phyloP scores from a whole-genome alignment of 441 rosid species.

The Croton setiger region DNA sequence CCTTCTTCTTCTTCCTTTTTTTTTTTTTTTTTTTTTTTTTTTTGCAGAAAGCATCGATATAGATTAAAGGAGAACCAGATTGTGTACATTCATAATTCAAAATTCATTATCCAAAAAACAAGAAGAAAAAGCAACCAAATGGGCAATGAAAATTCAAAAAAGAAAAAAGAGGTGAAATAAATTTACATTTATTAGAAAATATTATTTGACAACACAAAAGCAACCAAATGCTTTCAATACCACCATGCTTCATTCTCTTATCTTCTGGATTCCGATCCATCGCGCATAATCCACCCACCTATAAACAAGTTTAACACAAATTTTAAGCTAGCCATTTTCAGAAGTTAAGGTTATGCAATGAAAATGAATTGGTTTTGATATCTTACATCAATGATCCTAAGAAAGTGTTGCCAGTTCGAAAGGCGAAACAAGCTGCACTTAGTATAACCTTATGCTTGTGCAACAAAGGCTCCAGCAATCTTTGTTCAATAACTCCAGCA shows the following conservation, averaged over 20 bases:
- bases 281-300: slow-evolving; percentile 79
- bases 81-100: too few species aligned
- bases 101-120: too few species aligned
- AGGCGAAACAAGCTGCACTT: slow-evolving; percentile 54
- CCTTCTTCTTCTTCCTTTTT: too few species aligned
- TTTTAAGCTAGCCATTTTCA: neutral
- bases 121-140: too few species aligned
- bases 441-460: slow-evolving; percentile 46
- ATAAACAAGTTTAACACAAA: slow-evolving; percentile 1
- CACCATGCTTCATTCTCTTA: slow-evolving; percentile 30
- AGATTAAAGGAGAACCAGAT: too few species aligned
- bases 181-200: too few species aligned
- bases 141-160: too few species aligned
- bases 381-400: slow-evolving; percentile 65
- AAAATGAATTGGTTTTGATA: neutral
- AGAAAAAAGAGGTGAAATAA: too few species aligned
- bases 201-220: neutral
- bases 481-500: slow-evolving; percentile 64
- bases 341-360: neutral
- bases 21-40: too few species aligned
- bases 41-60: too few species aligned
- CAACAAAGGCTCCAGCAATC: slow-evolving; percentile 56
- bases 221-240: neutral
- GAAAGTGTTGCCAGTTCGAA: slow-evolving; percentile 74
- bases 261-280: slow-evolving; percentile 51